Conservation (phyloP, 2,329 filamentous ascomycete species). For the Fusarium succisae region DNA sequence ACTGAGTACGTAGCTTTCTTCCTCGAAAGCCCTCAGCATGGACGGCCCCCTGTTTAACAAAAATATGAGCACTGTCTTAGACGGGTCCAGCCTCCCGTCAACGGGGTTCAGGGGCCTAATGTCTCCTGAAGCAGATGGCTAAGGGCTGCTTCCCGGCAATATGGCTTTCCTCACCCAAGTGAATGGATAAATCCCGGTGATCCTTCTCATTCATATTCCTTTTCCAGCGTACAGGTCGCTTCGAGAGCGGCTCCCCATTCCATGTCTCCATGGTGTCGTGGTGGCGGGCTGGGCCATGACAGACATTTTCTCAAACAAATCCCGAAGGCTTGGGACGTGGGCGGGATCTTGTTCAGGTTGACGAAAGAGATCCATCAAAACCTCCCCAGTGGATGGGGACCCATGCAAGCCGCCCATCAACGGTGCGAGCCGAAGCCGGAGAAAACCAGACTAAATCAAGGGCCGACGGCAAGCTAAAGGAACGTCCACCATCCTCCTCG, state of each 20-base stretch:
- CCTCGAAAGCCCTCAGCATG: background rate
- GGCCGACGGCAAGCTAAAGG: slow-evolving; percentile 42
- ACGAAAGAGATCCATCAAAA: slow-evolving; percentile 37
- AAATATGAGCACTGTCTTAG: slow-evolving; percentile 29
- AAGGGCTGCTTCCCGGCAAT: slow-evolving; percentile 26
- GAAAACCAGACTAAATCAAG: slow-evolving; percentile 46
- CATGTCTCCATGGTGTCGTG: slow-evolving; percentile 24
- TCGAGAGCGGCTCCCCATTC: slow-evolving; percentile 1
- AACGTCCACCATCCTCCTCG: slow-evolving; percentile 27
- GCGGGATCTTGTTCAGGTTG: slow-evolving; percentile 40
- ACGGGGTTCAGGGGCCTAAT: slow-evolving; percentile 27
- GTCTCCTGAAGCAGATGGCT: slow-evolving; percentile 2
- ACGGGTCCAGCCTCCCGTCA: slow-evolving; percentile 28
- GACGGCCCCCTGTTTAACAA: slow-evolving; percentile 12
- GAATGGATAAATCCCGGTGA: slow-evolving; percentile 15
- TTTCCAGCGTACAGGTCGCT: slow-evolving; percentile 3
- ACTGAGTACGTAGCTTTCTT: slow-evolving; percentile 3
- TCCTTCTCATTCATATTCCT: slow-evolving; percentile 3
- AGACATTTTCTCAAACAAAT: slow-evolving; percentile 29
- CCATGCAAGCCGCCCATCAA: slow-evolving; percentile 46
- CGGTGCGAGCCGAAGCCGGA: slow-evolving; percentile 52
- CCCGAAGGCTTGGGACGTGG: slow-evolving; percentile 45
- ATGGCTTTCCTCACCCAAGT: slow-evolving; percentile 30
- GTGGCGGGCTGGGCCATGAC: slow-evolving; percentile 30
- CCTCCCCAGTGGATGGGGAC: slow-evolving; percentile 36